These are phyloP conservation scores for Striga asiatica DNA, from an alignment of 257 asterid species.

Conservation along the genomic window DNA sequence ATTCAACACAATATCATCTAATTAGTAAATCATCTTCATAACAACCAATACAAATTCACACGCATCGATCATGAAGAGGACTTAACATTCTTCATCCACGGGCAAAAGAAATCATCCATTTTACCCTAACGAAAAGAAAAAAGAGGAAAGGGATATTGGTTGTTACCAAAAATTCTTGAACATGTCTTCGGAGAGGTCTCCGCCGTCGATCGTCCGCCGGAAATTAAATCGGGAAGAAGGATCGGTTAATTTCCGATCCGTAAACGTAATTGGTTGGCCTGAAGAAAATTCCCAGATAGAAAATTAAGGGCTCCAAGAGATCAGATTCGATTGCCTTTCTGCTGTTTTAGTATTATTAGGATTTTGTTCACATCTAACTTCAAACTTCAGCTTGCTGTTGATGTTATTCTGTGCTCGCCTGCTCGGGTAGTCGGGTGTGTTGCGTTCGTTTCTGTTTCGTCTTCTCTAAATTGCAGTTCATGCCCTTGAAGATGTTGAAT, in stretches of 20 bases:
- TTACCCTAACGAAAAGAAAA: not conserved
- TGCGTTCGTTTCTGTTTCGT: not conserved
- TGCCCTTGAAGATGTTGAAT: not conserved
- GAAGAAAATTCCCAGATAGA: slow-evolving; percentile 6
- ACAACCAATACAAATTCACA: slow-evolving; percentile 2
- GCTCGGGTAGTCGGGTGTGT: no score
- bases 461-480: slow-evolving; percentile 1
- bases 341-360: not conserved
- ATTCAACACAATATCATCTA: slow-evolving; percentile 5
- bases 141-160: not conserved
- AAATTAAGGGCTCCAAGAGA: not conserved
- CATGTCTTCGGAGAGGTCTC: slow-evolving; percentile 26
- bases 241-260: slow-evolving; percentile 10
- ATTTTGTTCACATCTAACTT: not conserved
- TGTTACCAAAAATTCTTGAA: slow-evolving; percentile 42
- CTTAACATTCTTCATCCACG: not conserved
- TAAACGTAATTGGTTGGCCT: slow-evolving; percentile 10
- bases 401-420: not conserved
- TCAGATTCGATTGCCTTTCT: slow-evolving; percentile 11
- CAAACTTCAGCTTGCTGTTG: slow-evolving; percentile 21
- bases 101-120: slow-evolving; percentile 1
- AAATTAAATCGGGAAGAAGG: slow-evolving; percentile 14
- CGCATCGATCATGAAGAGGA: not conserved
- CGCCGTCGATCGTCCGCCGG: slow-evolving; percentile 23
- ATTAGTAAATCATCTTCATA: slow-evolving; percentile 1